Base-by-base conservation (phyloP, 202 grass and related monocot species). In the Zoysia matrella region DNA sequence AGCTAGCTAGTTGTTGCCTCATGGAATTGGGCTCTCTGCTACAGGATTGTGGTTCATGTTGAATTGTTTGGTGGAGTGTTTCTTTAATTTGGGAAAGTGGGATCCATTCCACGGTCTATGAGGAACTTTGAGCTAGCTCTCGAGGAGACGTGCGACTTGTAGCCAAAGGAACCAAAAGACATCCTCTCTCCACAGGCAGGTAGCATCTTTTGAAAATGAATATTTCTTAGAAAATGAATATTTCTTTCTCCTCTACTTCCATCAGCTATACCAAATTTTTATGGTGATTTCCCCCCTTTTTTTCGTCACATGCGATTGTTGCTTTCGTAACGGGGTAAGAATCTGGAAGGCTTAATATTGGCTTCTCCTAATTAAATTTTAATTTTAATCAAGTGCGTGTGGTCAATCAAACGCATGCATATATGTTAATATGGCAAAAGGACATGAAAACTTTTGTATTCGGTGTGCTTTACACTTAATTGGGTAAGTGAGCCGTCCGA, bases 81-180 rank as follows among this genome's bases (percentile, higher is more conserved):
- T 74, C 36, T 63, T 83, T 52, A 84, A 80, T 36, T 36, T 80
- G 75, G 76, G 83, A 86, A 88, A 88, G 82, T 92, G 83, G 90
- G 90, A 76, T 36, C 30, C 30, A 36, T 36, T 78, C 86, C 90
- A 86, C 82, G 67, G 71, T 84, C 71, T 83, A 80, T 67, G 81
- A 54, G 67, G 67, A 36, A 36, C 30, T 36, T 88, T 86, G 78
- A 78, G 79, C 74, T 82, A 11, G 30, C 30, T 36, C 30, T 7
- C 45, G 66, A 69, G 66, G 82, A 82, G 70, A 89, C 79, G 71
- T 64, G 83, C 82, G 82, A 83, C 83, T 80, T 89, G 75, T 89
- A 69, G 71, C 70, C 79, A 86, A 88, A 92, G 90, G 83, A 88
- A 92, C 64, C 30, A 55, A 86, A 85, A 83, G 69, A 92, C 86